Base-by-base conservation (phyloP, 2,329 filamentous ascomycete species). In the Paraconiothyrium sp. region DNA sequence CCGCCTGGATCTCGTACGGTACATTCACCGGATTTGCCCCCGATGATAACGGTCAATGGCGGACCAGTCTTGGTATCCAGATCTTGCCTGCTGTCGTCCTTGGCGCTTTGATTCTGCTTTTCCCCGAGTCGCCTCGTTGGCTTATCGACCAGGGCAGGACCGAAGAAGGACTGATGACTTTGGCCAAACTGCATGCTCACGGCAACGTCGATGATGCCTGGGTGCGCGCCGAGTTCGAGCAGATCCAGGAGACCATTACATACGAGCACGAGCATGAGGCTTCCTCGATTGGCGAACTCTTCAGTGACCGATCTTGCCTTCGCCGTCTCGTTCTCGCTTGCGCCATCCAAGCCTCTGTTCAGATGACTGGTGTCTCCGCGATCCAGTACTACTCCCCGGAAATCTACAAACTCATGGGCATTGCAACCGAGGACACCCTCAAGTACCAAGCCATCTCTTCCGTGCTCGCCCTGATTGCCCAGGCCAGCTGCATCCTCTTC, bases 401-500 rank as follows among this genome's bases (percentile, higher is more conserved):
- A 2, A 92, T 92, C 67, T 92, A 90, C 77, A 79, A 77, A 1
- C 85, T 91, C 72, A 91, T 92, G 67, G 90, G 90, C 32, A 92
- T 93, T 67, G 75, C 79, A 0, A 84, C 85, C 24, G 81, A 87
- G 55, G 84, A 90, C 32, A 88, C 91, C 0, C 84, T 93, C 44
- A 87, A 89, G 66, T 93, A 93, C 75, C 91, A 93, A 75, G 90
- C 89, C 58, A 92, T 93, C 71, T 91, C 89, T 63, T 89, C 86
- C 1, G 83, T 92, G 62, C 87, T 93, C 54, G 90, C 90, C 2
- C 79, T 93, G 9, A 73, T 92, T 13, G 90, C 87, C 0, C 89
- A 92, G 72, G 86, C 88, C 67, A 78, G 85, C 46, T 92, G 90
- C 71, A 90, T 93, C 70, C 72, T 89, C 50, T 80, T 88, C 59